These are phyloP conservation scores for Auricularia sp. DNA, from an alignment of 768 basidiomycete genomes.

Conservation along the genomic window DNA sequence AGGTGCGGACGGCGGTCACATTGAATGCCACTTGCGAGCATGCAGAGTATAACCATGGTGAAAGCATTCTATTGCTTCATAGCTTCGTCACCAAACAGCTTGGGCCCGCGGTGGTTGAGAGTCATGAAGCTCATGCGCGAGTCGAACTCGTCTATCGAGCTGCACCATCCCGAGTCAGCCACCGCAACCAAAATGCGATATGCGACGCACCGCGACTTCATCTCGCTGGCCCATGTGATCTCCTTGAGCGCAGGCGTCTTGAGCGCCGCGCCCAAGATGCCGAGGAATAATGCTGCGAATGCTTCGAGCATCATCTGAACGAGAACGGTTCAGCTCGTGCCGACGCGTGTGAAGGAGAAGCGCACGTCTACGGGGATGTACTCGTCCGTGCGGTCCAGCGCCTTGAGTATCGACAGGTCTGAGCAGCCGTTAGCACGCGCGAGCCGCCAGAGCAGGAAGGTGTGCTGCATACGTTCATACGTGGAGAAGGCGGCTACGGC, in stretches of 20 bases:
- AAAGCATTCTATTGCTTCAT: neutral
- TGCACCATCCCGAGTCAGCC: constrained; percentile 16
- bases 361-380: constrained; percentile 54
- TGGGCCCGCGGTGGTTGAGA: constrained; percentile 47
- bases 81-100: constrained; percentile 18
- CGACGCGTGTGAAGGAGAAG: constrained; percentile 1
- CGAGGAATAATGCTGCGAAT: constrained; percentile 50
- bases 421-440: constrained; percentile 2
- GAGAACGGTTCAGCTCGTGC: neutral
- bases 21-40: too few relatives aligned
- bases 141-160: constrained; percentile 70
- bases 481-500: constrained; percentile 64
- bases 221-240: constrained; percentile 84
- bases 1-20: too few relatives aligned
- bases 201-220: constrained; percentile 59
- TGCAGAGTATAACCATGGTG: too few relatives aligned
- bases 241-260: constrained; percentile 62
- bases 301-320: constrained; percentile 60
- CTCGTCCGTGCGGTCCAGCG: constrained; percentile 61
- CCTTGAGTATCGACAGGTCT: constrained; percentile 74
- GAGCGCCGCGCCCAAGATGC: constrained; percentile 63
- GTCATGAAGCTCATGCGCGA: constrained; percentile 53
- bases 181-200: too few relatives aligned
- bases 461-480: constrained; percentile 54
- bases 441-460: constrained; percentile 3